Percentiles rank a stretch among this genome's conserved stretches.
Evolutionary conservation across 2,329 filamentous ascomycete species (phyloP).

Genomic region (Neophaeococcomyces mojaviensis): DNA sequence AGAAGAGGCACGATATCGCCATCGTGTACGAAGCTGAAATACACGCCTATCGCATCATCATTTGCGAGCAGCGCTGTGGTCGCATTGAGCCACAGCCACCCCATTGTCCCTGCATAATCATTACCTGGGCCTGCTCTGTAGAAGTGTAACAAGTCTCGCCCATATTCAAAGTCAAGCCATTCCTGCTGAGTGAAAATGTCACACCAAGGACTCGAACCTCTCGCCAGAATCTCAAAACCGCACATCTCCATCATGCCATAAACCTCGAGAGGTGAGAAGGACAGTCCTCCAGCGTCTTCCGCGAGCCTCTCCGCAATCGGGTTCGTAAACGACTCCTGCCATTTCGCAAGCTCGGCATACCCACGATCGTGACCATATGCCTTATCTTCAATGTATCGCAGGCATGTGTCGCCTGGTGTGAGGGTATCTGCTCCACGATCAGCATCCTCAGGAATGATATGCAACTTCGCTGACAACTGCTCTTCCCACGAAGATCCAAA

Average conservation of each 20-base stretch:
- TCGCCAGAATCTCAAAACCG: conserved; percentile 50
- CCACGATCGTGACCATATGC: conserved; percentile 45
- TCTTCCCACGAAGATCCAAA: conserved; percentile 45
- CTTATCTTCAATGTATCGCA: conserved; percentile 31
- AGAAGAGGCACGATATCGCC: conserved; percentile 52
- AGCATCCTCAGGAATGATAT: conserved; percentile 46
- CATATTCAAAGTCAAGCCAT: conserved; percentile 51
- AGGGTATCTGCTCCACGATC: conserved; percentile 48
- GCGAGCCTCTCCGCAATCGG: conserved; percentile 39
- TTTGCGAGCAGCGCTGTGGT: conserved; percentile 43
- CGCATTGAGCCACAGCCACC: conserved; percentile 52
- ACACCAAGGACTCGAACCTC: conserved; percentile 50
- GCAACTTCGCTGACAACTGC: conserved; percentile 31
- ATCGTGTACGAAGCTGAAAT: conserved; percentile 55
- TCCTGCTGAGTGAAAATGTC: conserved; percentile 48
- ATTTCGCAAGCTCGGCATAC: conserved; percentile 39
- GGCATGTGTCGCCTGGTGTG: conserved; percentile 46
- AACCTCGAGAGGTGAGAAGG: conserved; percentile 41
- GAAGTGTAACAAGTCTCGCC: conserved; percentile 51
- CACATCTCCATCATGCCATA: conserved; percentile 57
- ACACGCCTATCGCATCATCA: conserved; percentile 35
- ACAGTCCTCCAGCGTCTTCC: conserved; percentile 36
- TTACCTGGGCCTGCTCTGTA: conserved; percentile 54
- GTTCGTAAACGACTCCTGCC: conserved; percentile 42
- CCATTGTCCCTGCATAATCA: conserved; percentile 46